These are phyloP conservation scores for Stipa capillata DNA, from an alignment of 176 grass and related monocot genomes.

Conservation along the genomic window DNA sequence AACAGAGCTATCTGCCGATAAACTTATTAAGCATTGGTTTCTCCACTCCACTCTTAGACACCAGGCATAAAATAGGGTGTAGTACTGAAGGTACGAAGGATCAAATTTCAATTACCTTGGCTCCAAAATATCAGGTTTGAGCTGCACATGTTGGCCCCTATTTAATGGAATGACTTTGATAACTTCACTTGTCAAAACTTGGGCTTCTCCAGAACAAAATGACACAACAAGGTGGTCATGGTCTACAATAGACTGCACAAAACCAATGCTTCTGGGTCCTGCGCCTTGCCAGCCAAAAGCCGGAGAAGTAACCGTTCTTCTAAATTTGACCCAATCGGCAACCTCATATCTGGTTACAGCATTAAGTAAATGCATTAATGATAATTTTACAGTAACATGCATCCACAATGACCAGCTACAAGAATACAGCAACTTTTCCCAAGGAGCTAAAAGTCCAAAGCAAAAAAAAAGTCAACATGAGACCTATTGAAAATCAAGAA, in stretches of 20 bases:
- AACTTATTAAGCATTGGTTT: constrained; percentile 2
- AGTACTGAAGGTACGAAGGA: background rate
- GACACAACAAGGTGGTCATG: constrained; percentile 72
- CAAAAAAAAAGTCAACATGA: constrained; percentile 11
- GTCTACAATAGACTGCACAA: constrained; percentile 78
- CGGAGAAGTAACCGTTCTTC: constrained; percentile 62
- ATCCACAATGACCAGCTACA: constrained; percentile 15
- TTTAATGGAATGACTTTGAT: constrained; percentile 97
- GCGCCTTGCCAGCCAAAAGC: constrained; percentile 93
- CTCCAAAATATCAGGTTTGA: constrained; percentile 73
- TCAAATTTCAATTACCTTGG: constrained; percentile 59
- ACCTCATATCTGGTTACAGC: constrained; percentile 70
- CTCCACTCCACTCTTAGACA: constrained; percentile 16
- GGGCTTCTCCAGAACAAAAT: constrained; percentile 95
- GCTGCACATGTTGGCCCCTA: constrained; percentile 96
- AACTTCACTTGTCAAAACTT: constrained; percentile 80
- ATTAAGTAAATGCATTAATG: constrained; percentile 23
- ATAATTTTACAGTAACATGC: constrained; percentile 4
- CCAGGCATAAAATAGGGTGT: background rate
- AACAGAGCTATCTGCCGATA: background rate
- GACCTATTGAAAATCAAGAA: constrained; percentile 12
- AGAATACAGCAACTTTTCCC: background rate
- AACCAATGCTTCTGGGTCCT: constrained; percentile 82
- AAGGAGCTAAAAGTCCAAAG: background rate
- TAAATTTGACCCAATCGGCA: constrained; percentile 96